These are phyloP conservation scores for Cladorrhinum sp. DNA, from an alignment of 2,329 filamentous ascomycete species.

Conservation along the genomic window DNA sequence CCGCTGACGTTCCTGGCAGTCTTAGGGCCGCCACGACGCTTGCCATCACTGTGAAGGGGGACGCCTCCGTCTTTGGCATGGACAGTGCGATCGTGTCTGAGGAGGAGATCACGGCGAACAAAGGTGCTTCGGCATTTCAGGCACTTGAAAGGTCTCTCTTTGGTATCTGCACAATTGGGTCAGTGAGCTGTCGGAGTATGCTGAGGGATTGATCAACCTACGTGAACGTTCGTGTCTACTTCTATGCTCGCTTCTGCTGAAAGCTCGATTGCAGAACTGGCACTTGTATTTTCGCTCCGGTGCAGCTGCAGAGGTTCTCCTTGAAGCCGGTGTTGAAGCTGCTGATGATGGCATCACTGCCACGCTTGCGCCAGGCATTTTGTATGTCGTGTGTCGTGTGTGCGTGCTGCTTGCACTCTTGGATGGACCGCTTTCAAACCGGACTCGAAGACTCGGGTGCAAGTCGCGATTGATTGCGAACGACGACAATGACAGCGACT, in stretches of 20 bases:
- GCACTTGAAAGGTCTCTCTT: constrained; percentile 98
- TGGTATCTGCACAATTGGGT: constrained; percentile 69
- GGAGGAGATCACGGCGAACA: constrained; percentile 90
- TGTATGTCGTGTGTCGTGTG: constrained; percentile 38
- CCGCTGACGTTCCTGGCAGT: constrained; percentile 58
- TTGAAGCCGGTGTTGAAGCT: constrained; percentile 66
- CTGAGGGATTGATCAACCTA: constrained; percentile 55
- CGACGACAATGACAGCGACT: constrained; percentile 32
- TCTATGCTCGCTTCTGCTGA: constrained; percentile 94
- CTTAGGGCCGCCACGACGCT: constrained; percentile 74
- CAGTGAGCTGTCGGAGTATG: constrained; percentile 9
- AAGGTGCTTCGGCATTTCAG: constrained; percentile 98
- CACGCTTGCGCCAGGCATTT: constrained; percentile 69
- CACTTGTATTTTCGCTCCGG: constrained; percentile 99
- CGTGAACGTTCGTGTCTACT: constrained; percentile 96
- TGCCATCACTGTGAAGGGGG: constrained; percentile 89
- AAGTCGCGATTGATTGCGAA: constrained; percentile 27
- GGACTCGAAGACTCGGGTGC: constrained; percentile 17
- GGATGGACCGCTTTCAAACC: constrained; percentile 14
- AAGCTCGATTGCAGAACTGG: constrained; percentile 96
- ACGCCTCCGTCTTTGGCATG: constrained; percentile 97
- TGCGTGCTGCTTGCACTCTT: neutral
- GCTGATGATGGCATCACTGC: constrained; percentile 61
- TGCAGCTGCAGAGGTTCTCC: constrained; percentile 70
- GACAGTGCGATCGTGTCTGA: constrained; percentile 96